Evolutionary conservation across 345 rosid species (phyloP).

Genomic region (Mercurialis annua): DNA sequence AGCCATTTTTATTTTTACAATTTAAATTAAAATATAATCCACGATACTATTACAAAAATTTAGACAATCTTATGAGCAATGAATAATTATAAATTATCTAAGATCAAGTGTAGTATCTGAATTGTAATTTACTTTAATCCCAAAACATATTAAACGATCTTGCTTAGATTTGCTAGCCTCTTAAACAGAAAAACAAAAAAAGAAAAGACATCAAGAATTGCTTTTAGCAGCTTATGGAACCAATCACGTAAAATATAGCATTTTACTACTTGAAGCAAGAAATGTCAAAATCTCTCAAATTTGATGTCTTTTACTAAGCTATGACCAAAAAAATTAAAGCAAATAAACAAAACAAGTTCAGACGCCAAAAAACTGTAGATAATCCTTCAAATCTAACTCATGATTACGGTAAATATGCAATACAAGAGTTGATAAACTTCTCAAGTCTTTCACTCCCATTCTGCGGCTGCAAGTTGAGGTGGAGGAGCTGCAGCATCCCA

Average conservation of each 20-base stretch:
- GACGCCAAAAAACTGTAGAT: not conserved
- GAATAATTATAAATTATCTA: too few relatives aligned
- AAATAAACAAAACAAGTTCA: not conserved
- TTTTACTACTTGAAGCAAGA: not conserved
- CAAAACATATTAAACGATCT: too few relatives aligned
- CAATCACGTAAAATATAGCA: not conserved
- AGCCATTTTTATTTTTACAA: too few relatives aligned
- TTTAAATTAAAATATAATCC: too few relatives aligned
- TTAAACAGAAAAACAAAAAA: too few relatives aligned
- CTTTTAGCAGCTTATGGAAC: not conserved
- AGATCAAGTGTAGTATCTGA: too few relatives aligned
- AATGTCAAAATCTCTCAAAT: slow-evolving; percentile 12
- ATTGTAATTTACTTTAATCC: too few relatives aligned
- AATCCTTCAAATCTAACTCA: slow-evolving; percentile 12
- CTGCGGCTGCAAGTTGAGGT: slow-evolving; percentile 3
- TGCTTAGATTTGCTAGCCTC: too few relatives aligned
- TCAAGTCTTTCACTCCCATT: slow-evolving; percentile 41
- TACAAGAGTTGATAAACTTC: slow-evolving; percentile 10
- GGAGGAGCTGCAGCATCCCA: slow-evolving; percentile 46
- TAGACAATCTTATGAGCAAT: too few relatives aligned
- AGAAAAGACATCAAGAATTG: too few relatives aligned
- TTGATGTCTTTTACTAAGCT: slow-evolving; percentile 21
- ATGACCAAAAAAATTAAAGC: slow-evolving; percentile 7
- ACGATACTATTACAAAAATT: too few relatives aligned
- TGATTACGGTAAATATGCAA: slow-evolving; percentile 5